These are phyloP conservation scores for Periconia sp. DNA, from an alignment of 2,329 filamentous ascomycete species.

Conservation along the genomic window DNA sequence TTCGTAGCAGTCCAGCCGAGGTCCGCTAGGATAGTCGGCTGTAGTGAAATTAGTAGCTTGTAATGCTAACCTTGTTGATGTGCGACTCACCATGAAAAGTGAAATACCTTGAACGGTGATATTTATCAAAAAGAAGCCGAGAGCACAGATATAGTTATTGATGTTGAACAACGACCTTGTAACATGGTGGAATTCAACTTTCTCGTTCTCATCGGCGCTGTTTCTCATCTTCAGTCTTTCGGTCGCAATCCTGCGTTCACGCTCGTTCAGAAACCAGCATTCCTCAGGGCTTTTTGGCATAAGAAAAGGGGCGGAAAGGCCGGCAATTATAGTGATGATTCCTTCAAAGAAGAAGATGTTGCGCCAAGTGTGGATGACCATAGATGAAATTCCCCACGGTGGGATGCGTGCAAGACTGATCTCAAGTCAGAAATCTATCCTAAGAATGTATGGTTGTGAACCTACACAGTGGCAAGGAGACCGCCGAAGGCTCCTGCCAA, in stretches of 20 bases:
- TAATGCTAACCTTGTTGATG: neutral
- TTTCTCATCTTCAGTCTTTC: constrained; percentile 60
- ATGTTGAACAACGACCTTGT: constrained; percentile 61
- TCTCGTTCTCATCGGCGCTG: constrained; percentile 53
- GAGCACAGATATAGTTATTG: constrained; percentile 65
- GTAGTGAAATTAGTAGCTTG: constrained; percentile 10
- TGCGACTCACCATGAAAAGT: constrained; percentile 43
- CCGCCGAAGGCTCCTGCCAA: constrained; percentile 66
- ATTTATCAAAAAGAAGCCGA: constrained; percentile 66
- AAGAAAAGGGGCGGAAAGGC: constrained; percentile 56
- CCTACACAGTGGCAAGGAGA: constrained; percentile 60
- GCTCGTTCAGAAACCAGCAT: constrained; percentile 58
- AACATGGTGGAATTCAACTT: constrained; percentile 57
- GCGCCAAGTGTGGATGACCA: constrained; percentile 53
- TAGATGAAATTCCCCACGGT: constrained; percentile 55
- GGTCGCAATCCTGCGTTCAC: constrained; percentile 61
- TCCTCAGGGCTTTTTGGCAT: constrained; percentile 59
- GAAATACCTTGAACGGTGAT: constrained; percentile 61
- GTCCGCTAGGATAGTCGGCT: constrained; percentile 46
- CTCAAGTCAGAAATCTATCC: constrained; percentile 7
- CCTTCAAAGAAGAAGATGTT: constrained; percentile 70
- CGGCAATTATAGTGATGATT: constrained; percentile 59
- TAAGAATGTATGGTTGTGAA: constrained; percentile 11
- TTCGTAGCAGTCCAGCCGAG: constrained; percentile 47
- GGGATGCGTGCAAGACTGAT: constrained; percentile 52